Evolutionary conservation across 495 filamentous ascomycete species (phyloP), one percentile per base, ranked within the genome.

Genomic region (Cercophora sp.): DNA sequence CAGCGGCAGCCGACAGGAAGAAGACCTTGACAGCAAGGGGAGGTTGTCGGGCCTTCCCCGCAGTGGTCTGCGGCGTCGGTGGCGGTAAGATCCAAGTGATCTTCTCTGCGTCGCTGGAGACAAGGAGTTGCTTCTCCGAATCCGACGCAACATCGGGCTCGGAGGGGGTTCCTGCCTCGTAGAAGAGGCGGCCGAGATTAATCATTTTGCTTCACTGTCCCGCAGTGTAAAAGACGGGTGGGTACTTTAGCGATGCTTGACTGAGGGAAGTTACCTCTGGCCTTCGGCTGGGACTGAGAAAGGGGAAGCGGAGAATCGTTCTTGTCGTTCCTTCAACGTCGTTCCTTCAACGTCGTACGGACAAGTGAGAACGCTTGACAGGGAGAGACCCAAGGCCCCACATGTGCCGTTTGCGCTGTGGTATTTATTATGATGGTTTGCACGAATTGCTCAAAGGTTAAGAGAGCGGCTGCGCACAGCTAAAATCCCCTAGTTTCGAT

Each of bases 121-220:
- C 43, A n/a, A 18, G 16, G 43, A 27, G 43, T 29, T n/a, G 24
- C n/a, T 31, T 46, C 43, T 29, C 43, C 26, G 43, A 16, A 13
- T 46, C 43, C 43, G 43, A 46, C 43, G 24, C 13, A 4, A 26
- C 43, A 31, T 46, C 43, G 11, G 43, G 43, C 24, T 46, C 43
- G 43, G 22, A 16, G 23, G 32, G 23, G 43, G 43, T 26, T 15
- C 27, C 43, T 31, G 43, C 43, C 43, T 46, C 43, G 24, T 46
- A 31, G 24, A 31, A 46, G 26, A 46, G 18, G 26, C 43, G 43
- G 24, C 43, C 4, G 11, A 46, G 13, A 46, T 46, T 46, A 26
- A 46, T 18, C 43, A 46, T 46, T 29, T 10, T 46, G 43, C 25
- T 46, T 46, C 25, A 25, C 23, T 11, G 34, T 37, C n/a, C n/a